A percentile compares a stretch with the other conserved stretches of the same genome.
phyloP scores from a whole-genome alignment of 768 basidiomycete genomes.

The Kwoniella sp. region DNA sequence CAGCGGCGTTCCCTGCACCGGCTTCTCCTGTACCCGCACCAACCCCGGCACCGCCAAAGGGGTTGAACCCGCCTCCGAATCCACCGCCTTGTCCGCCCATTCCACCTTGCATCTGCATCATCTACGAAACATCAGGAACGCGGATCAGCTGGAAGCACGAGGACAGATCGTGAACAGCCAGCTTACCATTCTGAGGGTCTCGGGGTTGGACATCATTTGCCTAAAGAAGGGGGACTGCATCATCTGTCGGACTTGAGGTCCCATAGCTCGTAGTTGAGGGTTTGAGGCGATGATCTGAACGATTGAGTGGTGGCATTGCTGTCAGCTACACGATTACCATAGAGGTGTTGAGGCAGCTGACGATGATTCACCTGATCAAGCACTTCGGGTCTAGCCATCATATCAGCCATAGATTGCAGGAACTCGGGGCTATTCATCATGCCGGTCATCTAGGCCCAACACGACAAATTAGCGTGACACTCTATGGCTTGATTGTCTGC shows the following conservation, averaged over 20 bases:
- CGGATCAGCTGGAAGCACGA: slow-evolving; percentile 12
- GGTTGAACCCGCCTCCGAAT: slow-evolving; percentile 25
- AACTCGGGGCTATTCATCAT: slow-evolving; percentile 77
- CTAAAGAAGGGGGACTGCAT: slow-evolving; percentile 71
- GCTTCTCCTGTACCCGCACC: slow-evolving; percentile 7
- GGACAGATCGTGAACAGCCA: not conserved
- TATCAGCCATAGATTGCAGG: slow-evolving; percentile 78
- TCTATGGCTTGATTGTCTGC: no score
- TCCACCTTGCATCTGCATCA: slow-evolving; percentile 52
- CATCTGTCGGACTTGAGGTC: slow-evolving; percentile 74
- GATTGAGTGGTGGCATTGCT: not conserved
- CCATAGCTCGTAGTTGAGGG: slow-evolving; percentile 74
- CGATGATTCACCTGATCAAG: slow-evolving; percentile 65
- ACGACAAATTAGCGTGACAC: no score
- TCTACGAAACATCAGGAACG: slow-evolving; percentile 17
- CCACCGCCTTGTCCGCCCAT: slow-evolving; percentile 42
- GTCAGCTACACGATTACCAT: not conserved
- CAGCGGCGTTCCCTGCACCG: slow-evolving; percentile 12
- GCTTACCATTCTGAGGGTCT: slow-evolving; percentile 43
- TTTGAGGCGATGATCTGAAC: slow-evolving; percentile 69
- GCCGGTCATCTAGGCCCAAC: slow-evolving; percentile 65
- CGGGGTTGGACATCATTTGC: slow-evolving; percentile 62
- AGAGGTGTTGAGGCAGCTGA: not conserved
- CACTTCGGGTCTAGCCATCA: slow-evolving; percentile 86
- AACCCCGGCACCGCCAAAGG: slow-evolving; percentile 14